Conservation (phyloP, 306 rosid genomes). For the Quercus gilva region DNA sequence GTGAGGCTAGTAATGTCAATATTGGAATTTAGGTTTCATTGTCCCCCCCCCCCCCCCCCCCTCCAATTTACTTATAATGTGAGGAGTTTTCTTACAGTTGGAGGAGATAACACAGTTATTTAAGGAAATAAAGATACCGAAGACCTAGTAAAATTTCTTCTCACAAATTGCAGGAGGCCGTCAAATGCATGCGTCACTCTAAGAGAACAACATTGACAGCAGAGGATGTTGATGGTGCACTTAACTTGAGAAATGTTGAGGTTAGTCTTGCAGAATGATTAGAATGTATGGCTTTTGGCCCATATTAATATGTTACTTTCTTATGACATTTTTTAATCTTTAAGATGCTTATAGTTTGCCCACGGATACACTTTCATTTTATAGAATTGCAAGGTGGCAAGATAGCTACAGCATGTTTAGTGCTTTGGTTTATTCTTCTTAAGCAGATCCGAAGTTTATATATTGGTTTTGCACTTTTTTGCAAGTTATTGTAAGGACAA, state of each 20-base stretch:
- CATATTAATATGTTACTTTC: background rate
- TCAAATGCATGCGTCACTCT: conserved; percentile 92
- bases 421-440: background rate
- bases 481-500: background rate
- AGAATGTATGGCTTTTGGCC: background rate
- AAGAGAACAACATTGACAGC: conserved; percentile 62
- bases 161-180: conserved; percentile 63
- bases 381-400: background rate
- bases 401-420: background rate
- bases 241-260: conserved; percentile 81
- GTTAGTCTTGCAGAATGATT: conserved; percentile 32
- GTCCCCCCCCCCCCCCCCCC: too few species aligned
- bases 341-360: background rate
- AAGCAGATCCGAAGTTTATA: background rate
- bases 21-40: background rate
- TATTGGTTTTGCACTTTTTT: background rate
- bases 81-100: background rate
- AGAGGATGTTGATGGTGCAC: conserved; percentile 84
- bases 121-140: background rate
- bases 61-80: background rate
- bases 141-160: conserved; percentile 7
- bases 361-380: background rate
- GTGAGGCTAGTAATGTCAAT: background rate
- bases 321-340: background rate
- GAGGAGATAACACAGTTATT: background rate